Evolutionary conservation across 495 filamentous ascomycete genomes (phyloP), one percentile per base, ranked within the genome.

Genomic region (Usnea hakonensis): DNA sequence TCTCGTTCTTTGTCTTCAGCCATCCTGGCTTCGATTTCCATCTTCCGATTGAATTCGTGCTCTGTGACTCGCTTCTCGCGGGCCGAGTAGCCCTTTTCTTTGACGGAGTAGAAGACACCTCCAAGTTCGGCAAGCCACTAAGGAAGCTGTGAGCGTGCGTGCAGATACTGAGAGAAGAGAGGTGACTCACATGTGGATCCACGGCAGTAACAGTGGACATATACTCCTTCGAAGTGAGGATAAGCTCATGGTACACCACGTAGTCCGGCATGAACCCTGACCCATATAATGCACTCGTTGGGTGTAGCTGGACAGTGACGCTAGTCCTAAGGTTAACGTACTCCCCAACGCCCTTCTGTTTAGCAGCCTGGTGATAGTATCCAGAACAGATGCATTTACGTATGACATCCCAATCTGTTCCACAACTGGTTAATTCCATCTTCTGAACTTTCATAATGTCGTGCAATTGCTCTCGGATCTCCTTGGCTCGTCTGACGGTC

Each of bases 351-450:
- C 95, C 95, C 76, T 95, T 96, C 38, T 94, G 91, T 65, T 90
- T 90, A 13, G 95, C 95, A n/a, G 95, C 93, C 75, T 99, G 95
- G 67, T 97, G 94, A 72, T 96, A 99, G 75, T 93, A 99, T 11
- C 95, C 95, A 0, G 88, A 91, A 76, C 95, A 97, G 64, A 99
- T 96, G 71, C 94, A 97, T 75, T 95, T 93, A 56, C 95, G 85
- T 66, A 97, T 89, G 14, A 91, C 75, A 68, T 99, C 95, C 90
- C 95, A 97, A 75, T 97, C 95, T 17, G 91, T 96, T 30, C 95
- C 94, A 66, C 91, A 95, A 76, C 88, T 90, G 64, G 86, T 78
- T 69, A 97, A 82, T 10, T 81, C 74, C 90, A 99, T 91, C 69
- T 92, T 90, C 70, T 96, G 91, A 73, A 87, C 84, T 65, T 87